These are phyloP conservation scores for Salix purpurea DNA, from an alignment of 345 rosid genomes.

Conservation along the genomic window DNA sequence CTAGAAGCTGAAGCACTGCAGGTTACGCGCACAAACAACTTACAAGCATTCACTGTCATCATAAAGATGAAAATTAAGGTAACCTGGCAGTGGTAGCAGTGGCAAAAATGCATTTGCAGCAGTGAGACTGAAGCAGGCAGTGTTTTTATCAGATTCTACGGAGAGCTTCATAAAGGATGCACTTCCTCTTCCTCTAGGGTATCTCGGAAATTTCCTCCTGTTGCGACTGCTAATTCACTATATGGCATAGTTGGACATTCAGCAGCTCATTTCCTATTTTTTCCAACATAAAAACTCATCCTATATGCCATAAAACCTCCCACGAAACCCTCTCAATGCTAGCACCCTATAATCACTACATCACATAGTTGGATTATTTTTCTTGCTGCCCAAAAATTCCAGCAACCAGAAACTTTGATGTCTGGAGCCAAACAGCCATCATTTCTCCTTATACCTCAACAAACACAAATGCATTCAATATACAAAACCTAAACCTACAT, in stretches of 20 bases:
- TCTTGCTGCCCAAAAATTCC: not conserved
- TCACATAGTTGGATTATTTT: not conserved
- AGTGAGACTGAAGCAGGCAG: too few species aligned
- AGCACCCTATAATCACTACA: not conserved
- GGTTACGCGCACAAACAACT: too few species aligned
- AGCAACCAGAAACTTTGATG: not conserved
- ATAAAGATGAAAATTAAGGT: too few species aligned
- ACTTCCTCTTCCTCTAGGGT: too few species aligned
- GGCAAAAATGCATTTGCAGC: too few species aligned
- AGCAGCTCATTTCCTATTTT: not conserved
- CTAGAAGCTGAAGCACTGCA: too few species aligned
- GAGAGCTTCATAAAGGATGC: too few species aligned
- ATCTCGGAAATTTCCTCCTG: too few species aligned
- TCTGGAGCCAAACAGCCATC: not conserved
- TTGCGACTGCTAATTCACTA: not conserved
- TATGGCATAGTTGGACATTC: too few species aligned
- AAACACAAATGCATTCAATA: not conserved
- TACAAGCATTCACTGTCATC: too few species aligned
- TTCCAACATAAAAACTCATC: not conserved
- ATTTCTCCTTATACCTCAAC: not conserved
- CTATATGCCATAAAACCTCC: not conserved
- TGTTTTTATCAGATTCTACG: too few species aligned
- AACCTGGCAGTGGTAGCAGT: too few species aligned
- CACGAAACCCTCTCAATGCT: not conserved
- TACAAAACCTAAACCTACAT: not conserved